Conservation (phyloP, 352 stramenopile species). For the Pythium rhizo-oryzae region DNA sequence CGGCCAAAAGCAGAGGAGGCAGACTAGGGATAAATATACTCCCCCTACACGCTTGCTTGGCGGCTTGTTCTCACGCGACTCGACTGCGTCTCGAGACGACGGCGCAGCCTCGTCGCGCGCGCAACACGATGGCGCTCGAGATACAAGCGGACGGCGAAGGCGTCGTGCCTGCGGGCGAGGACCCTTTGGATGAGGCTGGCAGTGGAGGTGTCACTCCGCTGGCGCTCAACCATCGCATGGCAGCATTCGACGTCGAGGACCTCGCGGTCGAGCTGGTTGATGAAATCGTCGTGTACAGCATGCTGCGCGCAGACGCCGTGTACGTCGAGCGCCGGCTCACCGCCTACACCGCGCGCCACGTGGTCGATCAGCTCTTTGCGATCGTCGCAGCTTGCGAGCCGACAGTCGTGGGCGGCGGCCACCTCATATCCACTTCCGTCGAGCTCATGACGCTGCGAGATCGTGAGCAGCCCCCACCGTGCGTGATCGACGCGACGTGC, state of each 20-base stretch:
- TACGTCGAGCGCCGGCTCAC: slow-evolving; percentile 36
- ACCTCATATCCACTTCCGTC: not conserved
- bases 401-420: not conserved
- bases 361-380: slow-evolving; percentile 29
- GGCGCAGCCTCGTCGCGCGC: too few species aligned
- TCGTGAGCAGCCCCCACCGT: slow-evolving; percentile 4
- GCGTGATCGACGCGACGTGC: slow-evolving; percentile 23
- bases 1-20: too few species aligned
- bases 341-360: slow-evolving; percentile 30
- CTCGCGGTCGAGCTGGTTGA: slow-evolving; percentile 32
- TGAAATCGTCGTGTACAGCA: slow-evolving; percentile 21
- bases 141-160: too few species aligned
- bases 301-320: slow-evolving; percentile 21
- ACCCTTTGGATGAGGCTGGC: too few species aligned
- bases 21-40: too few species aligned
- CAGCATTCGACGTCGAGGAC: slow-evolving; percentile 32
- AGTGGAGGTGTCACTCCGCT: too few species aligned
- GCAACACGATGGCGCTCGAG: too few species aligned
- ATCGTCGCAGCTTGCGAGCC: slow-evolving; percentile 9
- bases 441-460: not conserved
- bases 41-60: too few species aligned
- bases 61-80: too few species aligned
- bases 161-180: too few species aligned
- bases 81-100: too few species aligned
- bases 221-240: not conserved